These are phyloP conservation scores for Fonsecaea pedrosoi DNA, from an alignment of 2,329 filamentous ascomycete species.

Conservation along the genomic window DNA sequence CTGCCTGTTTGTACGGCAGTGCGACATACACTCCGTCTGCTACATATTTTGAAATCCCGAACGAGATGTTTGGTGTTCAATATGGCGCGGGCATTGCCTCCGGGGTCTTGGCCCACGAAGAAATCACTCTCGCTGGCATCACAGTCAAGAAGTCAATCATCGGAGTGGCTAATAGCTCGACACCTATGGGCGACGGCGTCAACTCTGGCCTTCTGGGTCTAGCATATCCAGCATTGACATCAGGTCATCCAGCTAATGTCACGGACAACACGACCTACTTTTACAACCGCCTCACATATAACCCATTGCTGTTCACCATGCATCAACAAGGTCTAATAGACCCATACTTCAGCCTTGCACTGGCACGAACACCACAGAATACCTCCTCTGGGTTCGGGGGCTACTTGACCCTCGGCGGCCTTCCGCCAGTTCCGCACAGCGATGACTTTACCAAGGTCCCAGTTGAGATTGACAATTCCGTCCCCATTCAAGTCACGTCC, in stretches of 20 bases:
- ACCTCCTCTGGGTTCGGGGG: conserved; percentile 55
- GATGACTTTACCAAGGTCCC: conserved; percentile 46
- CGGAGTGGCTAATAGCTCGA: conserved; percentile 54
- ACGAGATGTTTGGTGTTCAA: conserved; percentile 39
- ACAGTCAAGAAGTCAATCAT: conserved; percentile 51
- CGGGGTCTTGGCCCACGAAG: conserved; percentile 40
- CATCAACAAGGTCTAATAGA: conserved; percentile 49
- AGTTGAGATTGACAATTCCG: conserved; percentile 42
- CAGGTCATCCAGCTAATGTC: conserved; percentile 43
- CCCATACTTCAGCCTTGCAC: conserved; percentile 45
- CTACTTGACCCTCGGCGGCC: conserved; percentile 54
- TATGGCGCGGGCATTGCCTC: conserved; percentile 41
- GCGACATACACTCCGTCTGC: conserved; percentile 33
- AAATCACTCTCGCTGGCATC: conserved; percentile 39
- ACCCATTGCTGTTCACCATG: conserved; percentile 60
- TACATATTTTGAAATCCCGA: conserved; percentile 35
- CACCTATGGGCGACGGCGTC: conserved; percentile 53
- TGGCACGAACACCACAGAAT: conserved; percentile 45
- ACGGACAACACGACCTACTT: conserved; percentile 39
- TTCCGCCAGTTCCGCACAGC: conserved; percentile 48
- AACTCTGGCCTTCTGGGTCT: conserved; percentile 60
- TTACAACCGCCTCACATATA: conserved; percentile 49
- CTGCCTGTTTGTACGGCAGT: conserved; percentile 37
- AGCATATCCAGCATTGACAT: conserved; percentile 58
- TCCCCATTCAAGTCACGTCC: conserved; percentile 15